phyloP scores from a whole-genome alignment of 1,284 basidiomycete species.

The Boletus subluridellus region DNA sequence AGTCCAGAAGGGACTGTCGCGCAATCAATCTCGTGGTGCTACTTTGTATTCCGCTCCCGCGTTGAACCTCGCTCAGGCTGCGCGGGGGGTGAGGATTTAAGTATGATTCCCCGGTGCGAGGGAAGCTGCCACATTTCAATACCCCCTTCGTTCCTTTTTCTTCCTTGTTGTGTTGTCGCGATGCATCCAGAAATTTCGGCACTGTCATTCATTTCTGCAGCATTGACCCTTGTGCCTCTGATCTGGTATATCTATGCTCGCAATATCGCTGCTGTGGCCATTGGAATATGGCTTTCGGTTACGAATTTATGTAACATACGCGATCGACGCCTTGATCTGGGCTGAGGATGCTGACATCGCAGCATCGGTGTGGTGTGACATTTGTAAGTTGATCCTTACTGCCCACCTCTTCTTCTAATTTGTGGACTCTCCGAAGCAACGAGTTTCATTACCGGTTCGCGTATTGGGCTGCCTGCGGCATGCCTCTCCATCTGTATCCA shows the following conservation, averaged over 20 bases:
- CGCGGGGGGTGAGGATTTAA: conserved; percentile 16
- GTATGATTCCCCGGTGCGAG: background rate
- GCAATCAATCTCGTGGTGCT: background rate
- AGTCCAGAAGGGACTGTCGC: conserved; percentile 1
- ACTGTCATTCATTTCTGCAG: conserved; percentile 48
- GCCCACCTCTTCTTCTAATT: background rate
- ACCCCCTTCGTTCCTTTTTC: conserved; percentile 12
- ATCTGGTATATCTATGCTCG: conserved; percentile 41
- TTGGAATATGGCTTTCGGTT: conserved; percentile 34
- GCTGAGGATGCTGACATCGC: conserved; percentile 18
- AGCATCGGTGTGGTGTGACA: conserved; percentile 35
- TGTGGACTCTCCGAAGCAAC: conserved; percentile 40
- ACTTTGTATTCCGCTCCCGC: conserved; percentile 19
- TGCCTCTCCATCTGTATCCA: conserved; percentile 46
- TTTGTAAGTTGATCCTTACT: conserved; percentile 29
- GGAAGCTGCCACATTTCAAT: conserved; percentile 5
- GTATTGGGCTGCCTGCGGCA: conserved; percentile 47
- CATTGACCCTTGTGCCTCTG: conserved; percentile 39
- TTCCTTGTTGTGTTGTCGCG: conserved; percentile 5
- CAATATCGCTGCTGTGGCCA: conserved; percentile 48
- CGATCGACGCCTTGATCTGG: conserved; percentile 35
- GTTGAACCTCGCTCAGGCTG: background rate
- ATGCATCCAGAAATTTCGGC: conserved; percentile 50
- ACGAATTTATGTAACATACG: conserved; percentile 23
- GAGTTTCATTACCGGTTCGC: conserved; percentile 42